Conservation (phyloP, 148 eudicot genomes). For the Cornus kousa region DNA sequence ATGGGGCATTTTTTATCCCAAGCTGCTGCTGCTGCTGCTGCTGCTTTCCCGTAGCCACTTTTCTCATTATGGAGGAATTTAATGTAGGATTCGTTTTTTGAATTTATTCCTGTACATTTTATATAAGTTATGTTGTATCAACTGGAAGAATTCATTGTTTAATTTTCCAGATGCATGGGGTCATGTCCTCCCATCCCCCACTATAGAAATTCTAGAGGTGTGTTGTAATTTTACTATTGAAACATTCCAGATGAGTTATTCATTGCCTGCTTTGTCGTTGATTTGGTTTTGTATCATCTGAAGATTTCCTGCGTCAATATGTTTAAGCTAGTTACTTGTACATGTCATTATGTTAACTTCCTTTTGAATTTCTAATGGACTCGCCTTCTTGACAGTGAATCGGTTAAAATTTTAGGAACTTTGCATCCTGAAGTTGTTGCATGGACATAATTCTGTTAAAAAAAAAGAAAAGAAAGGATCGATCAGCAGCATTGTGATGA, state of each 20-base stretch:
- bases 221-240: not conserved
- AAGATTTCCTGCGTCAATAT: not conserved
- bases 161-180: not conserved
- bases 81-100: not conserved
- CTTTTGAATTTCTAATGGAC: not conserved
- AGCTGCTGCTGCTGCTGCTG: too few species aligned
- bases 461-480: too few species aligned
- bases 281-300: not conserved
- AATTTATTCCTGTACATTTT: not conserved
- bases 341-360: not conserved
- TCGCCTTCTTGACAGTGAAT: too few species aligned
- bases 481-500: too few species aligned
- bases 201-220: not conserved
- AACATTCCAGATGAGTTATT: not conserved
- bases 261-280: not conserved
- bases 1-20: not conserved
- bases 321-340: not conserved
- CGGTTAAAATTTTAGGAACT: too few species aligned
- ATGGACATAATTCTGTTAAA: too few species aligned
- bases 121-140: constrained; percentile 4
- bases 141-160: not conserved
- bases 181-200: not conserved
- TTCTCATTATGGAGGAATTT: not conserved
- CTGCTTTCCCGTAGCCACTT: not conserved
- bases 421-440: too few species aligned